A percentile compares a stretch with the other conserved stretches of the same genome.
Evolutionary conservation across 176 grass and related monocot genomes (phyloP).

Genomic region (Coix lacrymajobi): DNA sequence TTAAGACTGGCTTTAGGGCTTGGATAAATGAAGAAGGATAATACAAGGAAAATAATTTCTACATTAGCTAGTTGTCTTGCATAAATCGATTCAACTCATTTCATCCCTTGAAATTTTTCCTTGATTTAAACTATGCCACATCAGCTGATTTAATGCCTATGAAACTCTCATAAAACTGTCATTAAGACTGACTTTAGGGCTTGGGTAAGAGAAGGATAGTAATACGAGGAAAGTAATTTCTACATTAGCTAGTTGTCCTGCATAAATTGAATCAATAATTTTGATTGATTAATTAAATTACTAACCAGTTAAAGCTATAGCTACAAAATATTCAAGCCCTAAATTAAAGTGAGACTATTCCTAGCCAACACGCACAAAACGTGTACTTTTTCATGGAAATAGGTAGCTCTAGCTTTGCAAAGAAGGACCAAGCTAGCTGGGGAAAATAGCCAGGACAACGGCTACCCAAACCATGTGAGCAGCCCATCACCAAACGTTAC

Average conservation of each 20-base stretch:
- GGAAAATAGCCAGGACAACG: background rate
- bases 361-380: background rate
- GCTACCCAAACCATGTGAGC: background rate
- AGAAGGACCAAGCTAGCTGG: background rate
- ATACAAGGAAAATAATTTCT: no score
- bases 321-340: background rate
- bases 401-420: background rate
- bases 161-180: no score
- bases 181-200: no score
- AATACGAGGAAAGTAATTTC: no score
- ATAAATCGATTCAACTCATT: no score
- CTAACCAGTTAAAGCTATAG: background rate
- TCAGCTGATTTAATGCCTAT: no score
- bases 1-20: no score
- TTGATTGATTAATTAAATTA: background rate
- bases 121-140: no score
- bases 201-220: background rate
- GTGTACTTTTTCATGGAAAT: background rate
- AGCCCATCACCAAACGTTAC: background rate
- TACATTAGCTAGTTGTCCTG: no score
- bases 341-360: background rate
- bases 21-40: no score
- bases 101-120: no score
- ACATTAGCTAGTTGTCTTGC: no score
- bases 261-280: background rate